Evolutionary conservation across 2,329 filamentous ascomycete genomes (phyloP).

Genomic region (Esteya vermicola): DNA sequence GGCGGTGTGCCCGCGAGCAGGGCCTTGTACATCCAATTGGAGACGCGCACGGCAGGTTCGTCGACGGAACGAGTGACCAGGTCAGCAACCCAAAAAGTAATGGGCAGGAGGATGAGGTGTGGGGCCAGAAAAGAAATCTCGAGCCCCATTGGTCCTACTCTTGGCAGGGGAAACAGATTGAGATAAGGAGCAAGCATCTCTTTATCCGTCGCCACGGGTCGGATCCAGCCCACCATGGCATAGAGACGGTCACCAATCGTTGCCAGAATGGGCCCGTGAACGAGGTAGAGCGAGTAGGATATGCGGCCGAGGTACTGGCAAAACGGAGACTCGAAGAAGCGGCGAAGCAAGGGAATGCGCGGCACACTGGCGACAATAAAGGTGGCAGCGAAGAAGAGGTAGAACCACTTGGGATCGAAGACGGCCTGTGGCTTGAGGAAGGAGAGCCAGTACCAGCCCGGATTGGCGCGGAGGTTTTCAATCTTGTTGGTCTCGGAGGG

Average conservation of each 20-base stretch:
- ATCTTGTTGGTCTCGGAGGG: constrained; percentile 37
- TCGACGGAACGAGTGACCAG: constrained; percentile 41
- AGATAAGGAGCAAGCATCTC: constrained; percentile 41
- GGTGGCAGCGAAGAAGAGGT: constrained; percentile 44
- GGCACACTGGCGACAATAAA: constrained; percentile 41
- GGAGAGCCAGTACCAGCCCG: constrained; percentile 47
- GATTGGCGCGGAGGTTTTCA: constrained; percentile 32
- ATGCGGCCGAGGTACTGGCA: constrained; percentile 49
- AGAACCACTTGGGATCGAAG: constrained; percentile 55
- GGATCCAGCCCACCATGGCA: constrained; percentile 41
- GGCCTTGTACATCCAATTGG: constrained; percentile 40
- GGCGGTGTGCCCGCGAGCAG: neutral
- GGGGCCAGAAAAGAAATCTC: constrained; percentile 45
- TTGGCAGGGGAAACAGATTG: constrained; percentile 39
- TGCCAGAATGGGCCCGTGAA: constrained; percentile 49
- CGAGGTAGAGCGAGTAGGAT: constrained; percentile 48
- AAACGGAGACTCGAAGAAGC: constrained; percentile 42
- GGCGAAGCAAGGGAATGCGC: constrained; percentile 41
- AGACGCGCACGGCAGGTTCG: constrained; percentile 43
- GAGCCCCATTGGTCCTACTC: constrained; percentile 41
- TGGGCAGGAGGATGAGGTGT: constrained; percentile 43
- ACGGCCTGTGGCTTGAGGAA: constrained; percentile 51
- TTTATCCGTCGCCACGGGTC: constrained; percentile 19
- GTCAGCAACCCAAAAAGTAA: constrained; percentile 45
- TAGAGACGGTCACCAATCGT: constrained; percentile 49